These are phyloP conservation scores for Eimeria maxima DNA, from an alignment of 169 alveolate genomes.

Conservation along the genomic window DNA sequence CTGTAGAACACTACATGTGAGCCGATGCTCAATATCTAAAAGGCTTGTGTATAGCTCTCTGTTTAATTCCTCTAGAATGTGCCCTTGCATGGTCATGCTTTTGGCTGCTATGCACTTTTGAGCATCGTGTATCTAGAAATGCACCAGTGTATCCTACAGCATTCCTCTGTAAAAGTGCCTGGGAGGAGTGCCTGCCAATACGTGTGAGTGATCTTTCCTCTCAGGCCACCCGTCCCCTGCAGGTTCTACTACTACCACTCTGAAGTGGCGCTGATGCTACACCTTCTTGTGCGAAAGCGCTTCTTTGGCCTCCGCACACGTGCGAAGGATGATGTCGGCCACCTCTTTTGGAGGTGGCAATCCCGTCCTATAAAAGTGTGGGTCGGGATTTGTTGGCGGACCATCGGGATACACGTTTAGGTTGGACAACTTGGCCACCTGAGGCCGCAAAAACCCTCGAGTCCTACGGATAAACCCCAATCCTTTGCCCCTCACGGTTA, in stretches of 20 bases:
- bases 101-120: not conserved
- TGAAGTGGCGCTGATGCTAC: not conserved
- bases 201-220: not conserved
- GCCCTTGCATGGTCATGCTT: not conserved
- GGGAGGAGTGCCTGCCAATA: not conserved
- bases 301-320: slow-evolving; percentile 92
- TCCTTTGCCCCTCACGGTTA: not conserved
- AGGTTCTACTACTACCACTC: not conserved
- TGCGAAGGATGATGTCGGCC: slow-evolving; percentile 92
- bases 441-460: slow-evolving; percentile 44
- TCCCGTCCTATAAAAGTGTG: slow-evolving; percentile 96
- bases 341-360: slow-evolving; percentile 95
- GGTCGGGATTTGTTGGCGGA: slow-evolving; percentile 94
- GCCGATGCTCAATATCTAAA: too few relatives aligned
- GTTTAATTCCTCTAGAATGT: not conserved
- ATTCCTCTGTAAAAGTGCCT: not conserved
- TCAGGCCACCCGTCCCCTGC: not conserved
- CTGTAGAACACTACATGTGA: too few relatives aligned
- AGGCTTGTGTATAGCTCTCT: not conserved
- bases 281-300: slow-evolving; percentile 91
- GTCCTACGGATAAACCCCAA: not conserved
- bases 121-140: not conserved
- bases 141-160: not conserved
- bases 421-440: slow-evolving; percentile 88
- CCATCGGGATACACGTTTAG: slow-evolving; percentile 92